phyloP scores from a whole-genome alignment of 352 stramenopile species.

The Phytophthora pini region DNA sequence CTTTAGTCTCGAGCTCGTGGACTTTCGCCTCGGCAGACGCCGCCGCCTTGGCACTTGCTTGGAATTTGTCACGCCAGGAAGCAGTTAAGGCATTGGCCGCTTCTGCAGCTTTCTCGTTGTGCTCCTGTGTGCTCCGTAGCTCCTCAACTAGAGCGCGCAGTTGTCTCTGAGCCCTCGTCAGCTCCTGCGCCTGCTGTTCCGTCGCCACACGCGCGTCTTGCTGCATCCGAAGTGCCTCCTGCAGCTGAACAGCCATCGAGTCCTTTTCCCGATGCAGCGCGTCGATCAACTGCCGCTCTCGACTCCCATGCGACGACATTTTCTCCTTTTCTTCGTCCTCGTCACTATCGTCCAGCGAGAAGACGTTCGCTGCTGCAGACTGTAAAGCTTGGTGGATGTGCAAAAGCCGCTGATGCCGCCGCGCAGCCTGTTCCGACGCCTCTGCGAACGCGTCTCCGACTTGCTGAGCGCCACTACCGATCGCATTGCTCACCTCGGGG shows the following conservation, averaged over 20 bases:
- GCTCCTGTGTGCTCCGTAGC: conserved; percentile 41
- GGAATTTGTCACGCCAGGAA: conserved; percentile 65
- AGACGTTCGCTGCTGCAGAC: conserved; percentile 31
- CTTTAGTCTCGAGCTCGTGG: conserved; percentile 54
- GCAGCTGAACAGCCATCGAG: conserved; percentile 58
- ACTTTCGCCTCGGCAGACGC: conserved; percentile 40
- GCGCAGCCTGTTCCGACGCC: conserved; percentile 40
- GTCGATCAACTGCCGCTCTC: conserved; percentile 58
- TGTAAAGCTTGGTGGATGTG: conserved; percentile 60
- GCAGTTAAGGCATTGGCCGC: conserved; percentile 44
- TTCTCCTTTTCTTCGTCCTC: conserved; percentile 20
- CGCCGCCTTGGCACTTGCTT: conserved; percentile 45
- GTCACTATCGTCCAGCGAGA: conserved; percentile 8
- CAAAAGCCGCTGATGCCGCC: conserved; percentile 29
- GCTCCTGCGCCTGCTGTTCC: conserved; percentile 67
- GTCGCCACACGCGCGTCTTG: conserved; percentile 47
- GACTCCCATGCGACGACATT: conserved; percentile 10
- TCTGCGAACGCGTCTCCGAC: conserved; percentile 47
- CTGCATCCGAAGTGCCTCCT: conserved; percentile 60
- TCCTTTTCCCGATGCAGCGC: conserved; percentile 69
- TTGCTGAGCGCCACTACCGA: conserved; percentile 42
- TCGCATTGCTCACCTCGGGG: conserved; percentile 44
- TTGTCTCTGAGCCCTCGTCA: conserved; percentile 57
- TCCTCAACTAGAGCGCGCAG: conserved; percentile 54
- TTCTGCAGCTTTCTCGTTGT: conserved; percentile 53